Evolutionary conservation across 1,284 basidiomycete species (phyloP).

Genomic region (Cryptococcus deneoformans): DNA sequence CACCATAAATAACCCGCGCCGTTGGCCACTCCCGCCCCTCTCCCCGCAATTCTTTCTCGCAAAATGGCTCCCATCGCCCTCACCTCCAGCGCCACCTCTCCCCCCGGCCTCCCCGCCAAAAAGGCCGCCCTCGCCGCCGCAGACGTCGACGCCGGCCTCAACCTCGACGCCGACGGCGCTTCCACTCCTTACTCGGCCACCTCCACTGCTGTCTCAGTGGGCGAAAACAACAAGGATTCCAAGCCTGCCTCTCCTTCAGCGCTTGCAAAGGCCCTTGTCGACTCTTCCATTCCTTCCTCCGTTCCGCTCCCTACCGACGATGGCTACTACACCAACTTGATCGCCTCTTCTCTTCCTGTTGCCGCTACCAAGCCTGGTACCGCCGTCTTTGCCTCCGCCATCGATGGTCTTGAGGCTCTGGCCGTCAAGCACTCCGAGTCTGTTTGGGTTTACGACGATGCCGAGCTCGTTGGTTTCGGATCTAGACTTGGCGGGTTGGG

Average conservation of each 20-base stretch:
- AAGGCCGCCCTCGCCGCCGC: conserved; percentile 18
- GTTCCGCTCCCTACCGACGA: conserved; percentile 21
- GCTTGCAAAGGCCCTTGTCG: conserved; percentile 24
- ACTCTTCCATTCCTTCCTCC: conserved; percentile 18
- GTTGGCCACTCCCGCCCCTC: background rate
- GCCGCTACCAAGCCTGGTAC: conserved; percentile 40
- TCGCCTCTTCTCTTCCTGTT: conserved; percentile 30
- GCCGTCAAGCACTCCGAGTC: conserved; percentile 39
- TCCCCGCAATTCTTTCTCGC: background rate
- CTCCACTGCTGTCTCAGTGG: conserved; percentile 37
- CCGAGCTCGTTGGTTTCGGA: conserved; percentile 44
- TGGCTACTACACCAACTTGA: conserved; percentile 32
- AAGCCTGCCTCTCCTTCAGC: conserved; percentile 18
- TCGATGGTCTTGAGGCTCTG: conserved; percentile 43
- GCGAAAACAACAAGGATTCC: conserved; percentile 17
- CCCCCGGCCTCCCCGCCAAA: conserved; percentile 8
- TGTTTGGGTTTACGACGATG: conserved; percentile 50
- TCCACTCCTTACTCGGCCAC: conserved; percentile 40
- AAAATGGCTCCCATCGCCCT: conserved; percentile 33
- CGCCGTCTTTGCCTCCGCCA: conserved; percentile 39
- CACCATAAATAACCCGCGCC: no score
- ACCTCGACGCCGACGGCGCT: conserved; percentile 26
- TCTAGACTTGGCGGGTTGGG: conserved; percentile 15
- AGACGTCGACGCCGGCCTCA: conserved; percentile 23
- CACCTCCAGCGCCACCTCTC: conserved; percentile 29